Conservation (phyloP, 768 basidiomycete species). For the Naganishia kalamii region DNA sequence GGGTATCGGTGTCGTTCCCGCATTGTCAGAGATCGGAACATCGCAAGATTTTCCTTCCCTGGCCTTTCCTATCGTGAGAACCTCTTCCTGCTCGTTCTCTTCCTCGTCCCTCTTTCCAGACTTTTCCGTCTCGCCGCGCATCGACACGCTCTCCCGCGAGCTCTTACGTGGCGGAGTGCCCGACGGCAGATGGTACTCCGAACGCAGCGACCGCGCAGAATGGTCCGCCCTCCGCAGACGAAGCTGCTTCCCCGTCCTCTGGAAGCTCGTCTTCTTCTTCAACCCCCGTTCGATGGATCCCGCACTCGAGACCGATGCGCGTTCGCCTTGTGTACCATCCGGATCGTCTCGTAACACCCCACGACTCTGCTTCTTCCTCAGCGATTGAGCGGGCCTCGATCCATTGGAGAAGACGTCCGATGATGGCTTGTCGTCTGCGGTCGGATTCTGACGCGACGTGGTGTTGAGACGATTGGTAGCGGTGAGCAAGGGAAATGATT, state of each 20-base stretch:
- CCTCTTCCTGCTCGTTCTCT: too few species aligned
- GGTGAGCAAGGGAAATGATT: constrained; percentile 1
- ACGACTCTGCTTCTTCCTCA: constrained; percentile 8
- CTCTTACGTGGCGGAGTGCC: background rate
- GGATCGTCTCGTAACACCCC: background rate
- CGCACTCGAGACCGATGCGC: background rate
- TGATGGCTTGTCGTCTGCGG: background rate
- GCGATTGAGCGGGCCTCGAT: background rate
- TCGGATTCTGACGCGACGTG: background rate
- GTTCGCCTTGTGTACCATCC: background rate
- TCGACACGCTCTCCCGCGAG: background rate
- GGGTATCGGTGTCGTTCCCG: background rate
- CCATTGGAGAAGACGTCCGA: background rate
- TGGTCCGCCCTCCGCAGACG: background rate
- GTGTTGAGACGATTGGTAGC: background rate
- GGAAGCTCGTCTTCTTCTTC: constrained; percentile 5
- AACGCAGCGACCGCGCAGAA: background rate
- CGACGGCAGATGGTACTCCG: background rate
- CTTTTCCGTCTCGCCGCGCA: background rate
- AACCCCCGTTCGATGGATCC: background rate
- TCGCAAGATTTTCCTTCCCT: background rate
- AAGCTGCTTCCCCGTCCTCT: background rate
- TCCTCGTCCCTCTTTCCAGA: background rate
- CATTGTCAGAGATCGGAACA: background rate
- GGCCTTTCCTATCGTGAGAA: background rate